These are phyloP conservation scores for Phyllosticta ampelicida DNA, from an alignment of 2,329 filamentous ascomycete genomes.

Conservation along the genomic window DNA sequence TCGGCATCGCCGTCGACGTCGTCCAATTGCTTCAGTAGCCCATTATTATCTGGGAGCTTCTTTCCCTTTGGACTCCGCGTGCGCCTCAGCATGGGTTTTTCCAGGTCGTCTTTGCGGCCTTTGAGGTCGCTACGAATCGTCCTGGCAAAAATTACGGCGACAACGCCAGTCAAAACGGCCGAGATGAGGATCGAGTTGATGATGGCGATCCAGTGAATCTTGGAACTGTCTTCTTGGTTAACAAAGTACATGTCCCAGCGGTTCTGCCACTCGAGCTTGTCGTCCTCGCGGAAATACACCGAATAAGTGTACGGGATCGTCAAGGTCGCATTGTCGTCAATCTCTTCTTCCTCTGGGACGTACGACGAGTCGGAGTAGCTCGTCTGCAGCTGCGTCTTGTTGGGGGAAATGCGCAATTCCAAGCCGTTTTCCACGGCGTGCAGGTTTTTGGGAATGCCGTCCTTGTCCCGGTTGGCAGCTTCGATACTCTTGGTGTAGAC, in stretches of 20 bases:
- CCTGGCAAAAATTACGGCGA: slow-evolving; percentile 69
- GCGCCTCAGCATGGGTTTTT: slow-evolving; percentile 49
- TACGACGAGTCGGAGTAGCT: slow-evolving; percentile 48
- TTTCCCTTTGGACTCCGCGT: slow-evolving; percentile 37
- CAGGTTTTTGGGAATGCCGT: slow-evolving; percentile 58
- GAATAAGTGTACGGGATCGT: slow-evolving; percentile 80
- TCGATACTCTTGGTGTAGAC: slow-evolving; percentile 80
- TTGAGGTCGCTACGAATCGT: slow-evolving; percentile 73
- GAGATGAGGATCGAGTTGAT: slow-evolving; percentile 79
- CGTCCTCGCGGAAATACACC: slow-evolving; percentile 79
- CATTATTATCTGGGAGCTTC: slow-evolving; percentile 40
- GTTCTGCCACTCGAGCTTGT: slow-evolving; percentile 67
- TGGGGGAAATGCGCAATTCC: slow-evolving; percentile 56
- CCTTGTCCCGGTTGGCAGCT: slow-evolving; percentile 46
- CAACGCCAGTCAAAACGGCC: slow-evolving; percentile 64
- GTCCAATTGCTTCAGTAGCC: slow-evolving; percentile 49
- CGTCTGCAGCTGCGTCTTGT: slow-evolving; percentile 45
- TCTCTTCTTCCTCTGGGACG: slow-evolving; percentile 41
- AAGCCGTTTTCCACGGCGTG: slow-evolving; percentile 53
- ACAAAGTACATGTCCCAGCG: slow-evolving; percentile 87
- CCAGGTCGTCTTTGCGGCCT: slow-evolving; percentile 52
- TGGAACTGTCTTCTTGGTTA: slow-evolving; percentile 70
- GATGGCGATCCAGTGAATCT: slow-evolving; percentile 81
- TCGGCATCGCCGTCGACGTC: slow-evolving; percentile 47
- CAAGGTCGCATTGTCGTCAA: slow-evolving; percentile 53